These are phyloP conservation scores for Huiozyma sinensis DNA, from an alignment of 805 yeast genomes.

Conservation along the genomic window DNA sequence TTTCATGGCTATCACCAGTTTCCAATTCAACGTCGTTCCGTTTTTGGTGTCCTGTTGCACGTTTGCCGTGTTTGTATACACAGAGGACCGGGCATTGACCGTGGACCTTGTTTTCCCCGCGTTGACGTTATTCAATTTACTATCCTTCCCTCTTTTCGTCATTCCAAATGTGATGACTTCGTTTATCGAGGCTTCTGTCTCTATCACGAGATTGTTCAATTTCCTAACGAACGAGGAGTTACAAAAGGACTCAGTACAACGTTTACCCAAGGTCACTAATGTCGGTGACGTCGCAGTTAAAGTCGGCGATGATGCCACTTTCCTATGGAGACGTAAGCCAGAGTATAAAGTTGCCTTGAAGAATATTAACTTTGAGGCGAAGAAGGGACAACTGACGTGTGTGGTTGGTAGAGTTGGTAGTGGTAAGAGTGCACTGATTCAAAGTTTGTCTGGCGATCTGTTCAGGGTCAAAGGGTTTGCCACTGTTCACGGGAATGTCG, in stretches of 20 bases:
- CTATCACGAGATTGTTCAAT: conserved; percentile 59
- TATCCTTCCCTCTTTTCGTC: conserved; percentile 85
- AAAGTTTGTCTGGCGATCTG: conserved; percentile 73
- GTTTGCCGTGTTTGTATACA: conserved; percentile 65
- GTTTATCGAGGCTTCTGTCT: conserved; percentile 81
- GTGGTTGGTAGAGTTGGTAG: conserved; percentile 84
- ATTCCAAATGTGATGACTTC: conserved; percentile 84
- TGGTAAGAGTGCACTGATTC: conserved; percentile 78
- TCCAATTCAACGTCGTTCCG: conserved; percentile 81
- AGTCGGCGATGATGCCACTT: conserved; percentile 51
- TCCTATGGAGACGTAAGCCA: conserved; percentile 69
- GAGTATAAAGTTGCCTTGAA: conserved; percentile 57
- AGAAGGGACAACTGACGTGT: conserved; percentile 72
- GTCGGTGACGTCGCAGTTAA: conserved; percentile 60
- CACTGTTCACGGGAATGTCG: conserved; percentile 62
- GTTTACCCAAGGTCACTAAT: conserved; percentile 33
- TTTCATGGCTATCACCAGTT: conserved; percentile 56
- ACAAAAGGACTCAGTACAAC: conserved; percentile 60
- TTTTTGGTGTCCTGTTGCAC: conserved; percentile 82
- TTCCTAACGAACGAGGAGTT: conserved; percentile 71
- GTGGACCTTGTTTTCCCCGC: conserved; percentile 93
- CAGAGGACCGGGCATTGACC: conserved; percentile 54
- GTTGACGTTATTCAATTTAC: conserved; percentile 72
- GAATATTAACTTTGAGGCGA: conserved; percentile 50
- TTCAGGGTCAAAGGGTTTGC: conserved; percentile 67